Evolutionary conservation across 169 alveolate genomes (phyloP).

Genomic region (Cryptosporidium viatorum): DNA sequence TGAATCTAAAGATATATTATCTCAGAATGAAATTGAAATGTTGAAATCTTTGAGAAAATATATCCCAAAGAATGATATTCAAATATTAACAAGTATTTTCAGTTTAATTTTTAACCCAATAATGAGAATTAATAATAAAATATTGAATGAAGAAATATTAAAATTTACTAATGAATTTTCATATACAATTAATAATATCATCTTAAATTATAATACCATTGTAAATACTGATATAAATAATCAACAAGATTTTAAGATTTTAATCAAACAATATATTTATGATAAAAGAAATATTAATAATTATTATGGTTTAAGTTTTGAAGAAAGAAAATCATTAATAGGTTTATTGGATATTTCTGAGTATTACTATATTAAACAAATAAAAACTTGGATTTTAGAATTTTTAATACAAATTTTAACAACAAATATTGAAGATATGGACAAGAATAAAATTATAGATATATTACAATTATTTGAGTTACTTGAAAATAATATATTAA

Average conservation of each 20-base stretch:
- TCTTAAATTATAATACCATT: not conserved
- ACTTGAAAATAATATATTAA: constrained; percentile 1
- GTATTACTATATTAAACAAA: constrained; percentile 29
- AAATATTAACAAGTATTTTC: not conserved
- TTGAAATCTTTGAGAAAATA: not conserved
- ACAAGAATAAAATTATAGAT: not conserved
- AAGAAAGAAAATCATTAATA: not conserved
- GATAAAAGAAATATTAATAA: not conserved
- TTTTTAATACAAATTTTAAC: not conserved
- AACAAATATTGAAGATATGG: not conserved
- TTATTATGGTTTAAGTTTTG: not conserved
- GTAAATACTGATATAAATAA: not conserved
- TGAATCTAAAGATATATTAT: not conserved
- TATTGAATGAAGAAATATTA: not conserved
- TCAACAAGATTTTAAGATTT: not conserved
- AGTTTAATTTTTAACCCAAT: constrained; percentile 12
- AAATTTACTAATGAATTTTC: constrained; percentile 3
- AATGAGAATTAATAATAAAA: not conserved
- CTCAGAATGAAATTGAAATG: not conserved
- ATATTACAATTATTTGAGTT: constrained; percentile 12
- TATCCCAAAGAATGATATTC: not conserved
- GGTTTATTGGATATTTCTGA: not conserved
- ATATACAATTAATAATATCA: not conserved
- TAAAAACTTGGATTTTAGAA: not conserved
- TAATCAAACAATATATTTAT: not conserved